Conservation (phyloP, 179 eudicot genomes). For the Amaranthus tricolor region DNA sequence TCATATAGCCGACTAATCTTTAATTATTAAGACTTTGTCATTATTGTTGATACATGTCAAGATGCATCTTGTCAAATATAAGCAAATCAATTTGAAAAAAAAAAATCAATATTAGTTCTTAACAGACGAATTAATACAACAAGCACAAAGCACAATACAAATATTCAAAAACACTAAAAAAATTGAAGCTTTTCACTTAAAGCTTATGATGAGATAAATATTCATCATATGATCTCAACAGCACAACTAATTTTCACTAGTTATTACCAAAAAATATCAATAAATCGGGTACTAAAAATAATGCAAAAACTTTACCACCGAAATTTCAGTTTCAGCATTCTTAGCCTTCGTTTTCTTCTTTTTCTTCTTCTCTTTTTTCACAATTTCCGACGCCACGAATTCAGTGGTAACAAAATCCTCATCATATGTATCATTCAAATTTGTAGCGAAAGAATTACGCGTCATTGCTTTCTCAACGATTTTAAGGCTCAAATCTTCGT, state of each 20-base stretch:
- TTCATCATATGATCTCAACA: neutral
- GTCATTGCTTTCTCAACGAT: conserved; percentile 64
- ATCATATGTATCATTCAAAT: conserved; percentile 3
- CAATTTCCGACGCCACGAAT: conserved; percentile 15
- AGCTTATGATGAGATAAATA: neutral
- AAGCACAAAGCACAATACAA: no score
- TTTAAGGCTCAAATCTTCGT: conserved; percentile 83
- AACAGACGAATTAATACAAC: no score
- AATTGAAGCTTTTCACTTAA: no score
- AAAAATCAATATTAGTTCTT: no score
- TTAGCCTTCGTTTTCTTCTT: conserved; percentile 29
- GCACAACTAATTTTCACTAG: neutral
- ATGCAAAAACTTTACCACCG: neutral
- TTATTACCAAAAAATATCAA: neutral
- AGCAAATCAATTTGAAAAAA: no score
- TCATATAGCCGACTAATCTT: no score
- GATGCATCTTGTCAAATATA: no score
- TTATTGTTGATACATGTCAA: no score
- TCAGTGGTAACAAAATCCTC: conserved; percentile 26
- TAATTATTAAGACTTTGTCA: no score
- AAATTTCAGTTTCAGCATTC: conserved; percentile 23
- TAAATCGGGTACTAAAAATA: neutral
- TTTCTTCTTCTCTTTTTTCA: conserved; percentile 35
- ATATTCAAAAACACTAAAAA: no score
- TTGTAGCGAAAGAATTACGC: conserved; percentile 30